A percentile compares a stretch with the other conserved stretches of the same genome.
Evolutionary conservation across 768 basidiomycete genomes (phyloP).

Genomic region (Chlorophyllum brunneum): DNA sequence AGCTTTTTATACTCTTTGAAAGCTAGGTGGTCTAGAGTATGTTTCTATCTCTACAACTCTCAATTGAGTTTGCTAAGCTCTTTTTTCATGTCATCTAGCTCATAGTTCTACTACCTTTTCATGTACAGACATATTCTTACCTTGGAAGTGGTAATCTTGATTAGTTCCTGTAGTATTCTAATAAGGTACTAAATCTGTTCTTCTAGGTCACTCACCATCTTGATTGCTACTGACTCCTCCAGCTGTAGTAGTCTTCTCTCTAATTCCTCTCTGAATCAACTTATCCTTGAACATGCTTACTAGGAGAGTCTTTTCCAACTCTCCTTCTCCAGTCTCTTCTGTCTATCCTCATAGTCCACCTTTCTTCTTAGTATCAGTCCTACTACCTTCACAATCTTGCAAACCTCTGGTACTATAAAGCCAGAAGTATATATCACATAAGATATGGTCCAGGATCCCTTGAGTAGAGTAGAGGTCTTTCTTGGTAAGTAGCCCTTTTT

Average conservation of each 20-base stretch:
- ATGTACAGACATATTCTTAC: constrained; percentile 2
- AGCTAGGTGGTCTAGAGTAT: constrained; percentile 18
- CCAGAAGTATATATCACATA: too few relatives aligned
- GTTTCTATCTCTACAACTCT: constrained; percentile 4
- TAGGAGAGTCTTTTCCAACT: too few relatives aligned
- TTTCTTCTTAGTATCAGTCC: too few relatives aligned
- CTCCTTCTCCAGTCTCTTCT: too few relatives aligned
- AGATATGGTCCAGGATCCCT: too few relatives aligned
- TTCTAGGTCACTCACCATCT: neutral
- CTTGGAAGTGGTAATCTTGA: neutral
- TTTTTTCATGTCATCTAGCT: constrained; percentile 20
- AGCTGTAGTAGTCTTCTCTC: constrained; percentile 18
- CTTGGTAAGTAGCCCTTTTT: too few relatives aligned
- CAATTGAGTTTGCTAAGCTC: constrained; percentile 15
- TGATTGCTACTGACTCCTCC: neutral
- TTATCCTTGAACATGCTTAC: too few relatives aligned
- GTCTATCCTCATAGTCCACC: too few relatives aligned
- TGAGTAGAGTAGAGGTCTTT: too few relatives aligned
- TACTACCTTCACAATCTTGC: too few relatives aligned
- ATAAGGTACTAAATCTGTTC: constrained; percentile 3
- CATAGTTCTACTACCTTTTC: constrained; percentile 21
- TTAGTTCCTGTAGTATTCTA: constrained; percentile 8
- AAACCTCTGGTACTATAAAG: too few relatives aligned
- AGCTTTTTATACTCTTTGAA: constrained; percentile 16
- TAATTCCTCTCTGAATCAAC: constrained; percentile 19